phyloP scores from a whole-genome alignment of 805 yeast species.

The Yarrowia phangngaensis region DNA sequence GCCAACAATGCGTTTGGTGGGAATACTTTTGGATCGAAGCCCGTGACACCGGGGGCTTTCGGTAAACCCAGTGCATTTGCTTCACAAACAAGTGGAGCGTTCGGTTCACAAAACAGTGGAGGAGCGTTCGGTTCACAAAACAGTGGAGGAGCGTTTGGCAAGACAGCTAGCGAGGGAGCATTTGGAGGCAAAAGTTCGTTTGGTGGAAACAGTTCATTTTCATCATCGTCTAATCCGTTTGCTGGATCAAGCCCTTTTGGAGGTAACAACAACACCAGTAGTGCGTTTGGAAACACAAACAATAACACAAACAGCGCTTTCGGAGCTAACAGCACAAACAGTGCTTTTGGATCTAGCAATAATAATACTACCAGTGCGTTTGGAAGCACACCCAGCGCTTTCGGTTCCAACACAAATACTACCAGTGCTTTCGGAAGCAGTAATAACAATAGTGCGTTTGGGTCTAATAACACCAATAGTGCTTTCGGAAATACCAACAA shows the following conservation, averaged over 20 bases:
- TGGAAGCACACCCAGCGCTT: slow-evolving; percentile 1
- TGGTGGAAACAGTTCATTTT: slow-evolving; percentile 19
- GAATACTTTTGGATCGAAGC: slow-evolving; percentile 7
- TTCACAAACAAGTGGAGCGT: not conserved
- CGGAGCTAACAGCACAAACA: slow-evolving; percentile 6
- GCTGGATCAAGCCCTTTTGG: slow-evolving; percentile 18
- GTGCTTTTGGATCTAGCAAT: slow-evolving; percentile 24
- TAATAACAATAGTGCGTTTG: not conserved
- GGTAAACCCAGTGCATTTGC: slow-evolving; percentile 1
- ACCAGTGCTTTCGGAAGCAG: not conserved
- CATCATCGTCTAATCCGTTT: slow-evolving; percentile 8
- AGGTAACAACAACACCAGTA: not conserved
- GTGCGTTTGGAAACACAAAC: not conserved
- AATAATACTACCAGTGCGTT: not conserved
- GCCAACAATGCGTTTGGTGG: slow-evolving; percentile 3
- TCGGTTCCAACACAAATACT: not conserved
- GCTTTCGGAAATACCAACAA: slow-evolving; percentile 13
- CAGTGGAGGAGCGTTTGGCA: slow-evolving; percentile 32
- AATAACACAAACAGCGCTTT: slow-evolving; percentile 1
- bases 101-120: not conserved
- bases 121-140: slow-evolving; percentile 5
- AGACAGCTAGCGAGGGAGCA: slow-evolving; percentile 32
- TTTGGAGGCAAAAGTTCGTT: not conserved
- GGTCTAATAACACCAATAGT: not conserved
- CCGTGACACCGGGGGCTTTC: slow-evolving; percentile 1